phyloP scores from a whole-genome alignment of 2,329 filamentous ascomycete genomes.

The Diaporthe vaccinii region DNA sequence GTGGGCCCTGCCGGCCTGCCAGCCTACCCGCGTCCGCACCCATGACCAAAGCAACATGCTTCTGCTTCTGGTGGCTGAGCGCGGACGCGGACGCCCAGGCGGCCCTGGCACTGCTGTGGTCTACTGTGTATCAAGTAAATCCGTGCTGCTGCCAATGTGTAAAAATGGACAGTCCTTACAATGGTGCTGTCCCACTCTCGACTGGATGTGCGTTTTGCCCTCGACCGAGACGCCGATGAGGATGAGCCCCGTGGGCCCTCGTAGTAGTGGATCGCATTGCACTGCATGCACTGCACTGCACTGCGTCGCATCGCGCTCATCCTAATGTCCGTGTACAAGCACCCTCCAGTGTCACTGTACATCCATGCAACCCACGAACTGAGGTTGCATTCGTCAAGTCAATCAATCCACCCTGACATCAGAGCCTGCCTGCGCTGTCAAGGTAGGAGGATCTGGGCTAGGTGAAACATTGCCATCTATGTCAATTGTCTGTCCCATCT shows the following conservation, averaged over 20 bases:
- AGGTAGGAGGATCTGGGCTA: neutral
- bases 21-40: neutral
- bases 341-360: neutral
- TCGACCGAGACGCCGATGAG: constrained; percentile 15
- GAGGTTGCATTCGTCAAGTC: constrained; percentile 17
- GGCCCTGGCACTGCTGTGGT: neutral
- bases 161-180: constrained; percentile 1
- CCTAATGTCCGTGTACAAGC: neutral
- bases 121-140: neutral
- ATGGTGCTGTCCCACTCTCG: constrained; percentile 8
- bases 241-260: neutral
- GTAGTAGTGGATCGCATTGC: neutral
- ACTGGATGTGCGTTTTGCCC: neutral
- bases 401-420: constrained; percentile 18
- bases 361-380: constrained; percentile 17
- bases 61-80: constrained; percentile 9
- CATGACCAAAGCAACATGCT: neutral
- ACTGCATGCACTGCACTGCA: neutral
- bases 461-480: constrained; percentile 12
- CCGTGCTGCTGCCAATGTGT: neutral
- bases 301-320: neutral
- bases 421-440: neutral
- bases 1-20: constrained; percentile 2
- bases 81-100: neutral
- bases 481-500: neutral